Percentiles rank a stretch among this genome's conserved stretches.
These are phyloP conservation scores for Fusarium torulosum DNA, from an alignment of 2,329 filamentous ascomycete genomes.

Conservation along the genomic window DNA sequence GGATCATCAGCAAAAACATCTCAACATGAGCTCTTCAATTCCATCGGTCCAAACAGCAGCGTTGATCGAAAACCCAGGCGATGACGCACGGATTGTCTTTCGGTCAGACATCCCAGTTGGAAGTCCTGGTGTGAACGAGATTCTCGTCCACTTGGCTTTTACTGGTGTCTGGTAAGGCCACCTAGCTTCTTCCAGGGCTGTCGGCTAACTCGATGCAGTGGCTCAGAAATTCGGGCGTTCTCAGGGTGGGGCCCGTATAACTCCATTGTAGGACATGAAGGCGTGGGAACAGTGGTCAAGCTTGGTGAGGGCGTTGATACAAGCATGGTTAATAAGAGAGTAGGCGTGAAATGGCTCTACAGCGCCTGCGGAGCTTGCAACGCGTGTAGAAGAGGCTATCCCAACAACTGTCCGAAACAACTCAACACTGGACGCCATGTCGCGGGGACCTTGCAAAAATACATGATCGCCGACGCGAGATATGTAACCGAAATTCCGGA, in stretches of 20 bases:
- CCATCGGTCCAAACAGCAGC: conserved; percentile 30
- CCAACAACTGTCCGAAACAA: conserved; percentile 57
- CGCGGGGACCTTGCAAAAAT: conserved; percentile 51
- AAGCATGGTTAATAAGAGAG: conserved; percentile 51
- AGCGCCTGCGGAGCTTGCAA: conserved; percentile 56
- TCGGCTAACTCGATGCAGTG: conserved; percentile 26
- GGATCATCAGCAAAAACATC: not conserved
- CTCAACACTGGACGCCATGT: conserved; percentile 57
- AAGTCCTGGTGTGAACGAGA: not conserved
- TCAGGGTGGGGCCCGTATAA: conserved; percentile 48
- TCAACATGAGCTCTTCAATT: conserved; percentile 12
- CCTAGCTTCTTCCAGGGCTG: fast-evolving
- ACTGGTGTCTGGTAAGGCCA: conserved; percentile 40
- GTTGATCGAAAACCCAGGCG: conserved; percentile 33
- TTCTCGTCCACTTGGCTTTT: conserved; percentile 37
- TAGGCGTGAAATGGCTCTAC: conserved; percentile 61
- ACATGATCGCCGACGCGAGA: conserved; percentile 48
- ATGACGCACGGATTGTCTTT: conserved; percentile 7
- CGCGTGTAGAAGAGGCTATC: conserved; percentile 51
- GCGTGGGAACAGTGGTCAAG: conserved; percentile 48
- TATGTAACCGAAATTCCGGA: conserved; percentile 49
- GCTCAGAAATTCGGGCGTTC: conserved; percentile 50
- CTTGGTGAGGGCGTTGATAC: conserved; percentile 47
- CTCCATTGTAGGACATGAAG: conserved; percentile 50
- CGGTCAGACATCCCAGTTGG: conserved; percentile 14